Percentiles rank a stretch among this genome's conserved stretches.
These are phyloP conservation scores for Colletotrichum lindemuthianum DNA, from an alignment of 2,329 filamentous ascomycete species.

Conservation along the genomic window DNA sequence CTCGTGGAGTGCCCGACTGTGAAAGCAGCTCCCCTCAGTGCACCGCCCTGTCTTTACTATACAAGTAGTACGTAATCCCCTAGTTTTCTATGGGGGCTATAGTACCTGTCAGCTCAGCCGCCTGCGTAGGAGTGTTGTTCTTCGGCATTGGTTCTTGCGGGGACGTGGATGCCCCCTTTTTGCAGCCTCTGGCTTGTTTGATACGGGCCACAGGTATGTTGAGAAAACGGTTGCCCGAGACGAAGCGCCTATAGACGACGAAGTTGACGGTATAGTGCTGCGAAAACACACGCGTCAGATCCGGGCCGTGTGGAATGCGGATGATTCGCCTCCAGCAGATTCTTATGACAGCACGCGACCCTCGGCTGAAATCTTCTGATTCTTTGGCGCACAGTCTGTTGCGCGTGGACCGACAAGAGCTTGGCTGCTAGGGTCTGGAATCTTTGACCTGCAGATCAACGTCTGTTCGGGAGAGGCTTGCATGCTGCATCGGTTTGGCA, in stretches of 20 bases:
- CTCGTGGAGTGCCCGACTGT: background rate
- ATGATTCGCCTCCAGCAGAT: background rate
- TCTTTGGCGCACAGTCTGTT: background rate
- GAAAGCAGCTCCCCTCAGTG: constrained; percentile 24
- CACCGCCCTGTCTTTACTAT: constrained; percentile 15
- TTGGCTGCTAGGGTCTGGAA: constrained; percentile 13
- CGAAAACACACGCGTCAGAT: background rate
- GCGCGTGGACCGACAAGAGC: constrained; percentile 9
- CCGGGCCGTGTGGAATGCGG: background rate
- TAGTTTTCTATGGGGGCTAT: background rate
- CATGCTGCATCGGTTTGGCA: background rate
- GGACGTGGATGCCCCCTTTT: background rate
- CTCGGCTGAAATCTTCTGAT: background rate
- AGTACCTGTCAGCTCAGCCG: background rate
- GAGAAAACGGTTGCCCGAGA: too few relatives aligned
- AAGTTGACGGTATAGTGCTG: background rate
- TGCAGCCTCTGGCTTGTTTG: background rate
- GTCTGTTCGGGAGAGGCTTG: background rate
- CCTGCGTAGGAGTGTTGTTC: background rate
- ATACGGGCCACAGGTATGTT: background rate
- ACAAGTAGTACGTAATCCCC: background rate
- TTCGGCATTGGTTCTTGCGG: background rate
- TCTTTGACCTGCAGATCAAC: constrained; percentile 6
- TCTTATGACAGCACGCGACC: background rate
- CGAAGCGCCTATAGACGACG: too few relatives aligned